phyloP scores from a whole-genome alignment of 805 yeast species.

The Myxozyma neotropica region DNA sequence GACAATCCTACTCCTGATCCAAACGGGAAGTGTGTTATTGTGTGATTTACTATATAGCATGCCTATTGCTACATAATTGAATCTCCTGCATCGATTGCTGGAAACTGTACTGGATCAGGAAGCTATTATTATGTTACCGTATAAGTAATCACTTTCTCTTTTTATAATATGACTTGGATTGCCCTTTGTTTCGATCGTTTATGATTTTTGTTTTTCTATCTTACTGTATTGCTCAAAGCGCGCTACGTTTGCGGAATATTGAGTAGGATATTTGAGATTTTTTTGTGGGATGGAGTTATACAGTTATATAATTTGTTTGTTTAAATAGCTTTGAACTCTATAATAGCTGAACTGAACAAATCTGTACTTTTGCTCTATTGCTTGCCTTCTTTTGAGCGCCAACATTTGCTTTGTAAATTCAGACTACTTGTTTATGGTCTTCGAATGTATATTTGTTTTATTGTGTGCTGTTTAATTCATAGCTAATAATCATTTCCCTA shows the following conservation, averaged over 20 bases:
- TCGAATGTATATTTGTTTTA: no score
- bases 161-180: neutral
- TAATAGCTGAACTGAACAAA: neutral
- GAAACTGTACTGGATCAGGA: no score
- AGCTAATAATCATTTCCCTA: neutral
- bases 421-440: no score
- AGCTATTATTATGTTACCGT: no score
- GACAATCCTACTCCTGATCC: constrained; percentile 53
- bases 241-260: neutral
- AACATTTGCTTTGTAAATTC: no score
- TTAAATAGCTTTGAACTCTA: neutral
- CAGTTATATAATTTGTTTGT: neutral
- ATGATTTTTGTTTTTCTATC: neutral
- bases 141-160: neutral
- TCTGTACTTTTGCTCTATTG: neutral
- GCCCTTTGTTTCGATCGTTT: neutral
- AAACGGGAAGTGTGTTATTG: constrained; percentile 18
- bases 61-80: no score
- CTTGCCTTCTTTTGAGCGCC: no score
- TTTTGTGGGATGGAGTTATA: constrained; percentile 5
- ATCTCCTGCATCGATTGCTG: no score
- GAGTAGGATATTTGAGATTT: neutral
- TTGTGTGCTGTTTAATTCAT: no score
- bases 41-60: neutral
- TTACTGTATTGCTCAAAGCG: neutral